phyloP scores from a whole-genome alignment of 352 stramenopile species.

The Blastocystis sp. region DNA sequence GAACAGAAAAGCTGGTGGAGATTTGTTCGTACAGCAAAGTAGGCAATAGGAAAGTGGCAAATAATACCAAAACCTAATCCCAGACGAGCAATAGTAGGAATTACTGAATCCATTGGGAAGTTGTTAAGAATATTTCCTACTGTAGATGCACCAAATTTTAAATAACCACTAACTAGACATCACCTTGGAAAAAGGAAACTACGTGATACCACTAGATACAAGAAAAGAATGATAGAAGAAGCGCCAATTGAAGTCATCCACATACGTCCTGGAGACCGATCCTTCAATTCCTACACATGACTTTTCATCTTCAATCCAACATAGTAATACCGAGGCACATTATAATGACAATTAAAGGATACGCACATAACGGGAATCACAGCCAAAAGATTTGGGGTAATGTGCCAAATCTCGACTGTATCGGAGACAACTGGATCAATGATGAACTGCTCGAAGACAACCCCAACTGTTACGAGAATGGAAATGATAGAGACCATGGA shows the following conservation, averaged over 20 bases:
- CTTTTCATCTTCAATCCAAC: background rate
- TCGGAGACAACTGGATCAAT: slow-evolving; percentile 8
- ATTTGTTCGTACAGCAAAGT: slow-evolving; percentile 55
- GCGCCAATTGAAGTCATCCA: slow-evolving; percentile 59
- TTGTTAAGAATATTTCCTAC: slow-evolving; percentile 63
- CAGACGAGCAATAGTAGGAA: slow-evolving; percentile 42
- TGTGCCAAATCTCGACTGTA: slow-evolving; percentile 45
- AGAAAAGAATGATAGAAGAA: slow-evolving; percentile 52
- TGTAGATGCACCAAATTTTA: slow-evolving; percentile 47
- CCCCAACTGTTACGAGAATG: slow-evolving; percentile 37
- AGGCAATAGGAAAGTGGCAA: slow-evolving; percentile 63
- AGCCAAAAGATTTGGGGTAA: slow-evolving; percentile 4
- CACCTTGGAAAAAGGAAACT: background rate
- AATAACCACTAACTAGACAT: slow-evolving; percentile 51
- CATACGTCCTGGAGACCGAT: slow-evolving; percentile 52
- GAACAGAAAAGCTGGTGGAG: slow-evolving; percentile 65
- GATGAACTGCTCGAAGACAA: slow-evolving; percentile 29
- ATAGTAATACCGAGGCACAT: slow-evolving; percentile 67
- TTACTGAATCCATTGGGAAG: slow-evolving; percentile 46
- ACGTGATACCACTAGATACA: slow-evolving; percentile 45
- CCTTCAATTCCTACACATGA: slow-evolving; percentile 63
- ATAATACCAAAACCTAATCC: slow-evolving; percentile 58
- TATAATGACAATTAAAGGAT: slow-evolving; percentile 67
- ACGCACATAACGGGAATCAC: slow-evolving; percentile 66
- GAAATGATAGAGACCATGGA: slow-evolving; percentile 50